Base-by-base conservation (phyloP, 23 red algal genomes). In the Agarophyton chilense region DNA sequence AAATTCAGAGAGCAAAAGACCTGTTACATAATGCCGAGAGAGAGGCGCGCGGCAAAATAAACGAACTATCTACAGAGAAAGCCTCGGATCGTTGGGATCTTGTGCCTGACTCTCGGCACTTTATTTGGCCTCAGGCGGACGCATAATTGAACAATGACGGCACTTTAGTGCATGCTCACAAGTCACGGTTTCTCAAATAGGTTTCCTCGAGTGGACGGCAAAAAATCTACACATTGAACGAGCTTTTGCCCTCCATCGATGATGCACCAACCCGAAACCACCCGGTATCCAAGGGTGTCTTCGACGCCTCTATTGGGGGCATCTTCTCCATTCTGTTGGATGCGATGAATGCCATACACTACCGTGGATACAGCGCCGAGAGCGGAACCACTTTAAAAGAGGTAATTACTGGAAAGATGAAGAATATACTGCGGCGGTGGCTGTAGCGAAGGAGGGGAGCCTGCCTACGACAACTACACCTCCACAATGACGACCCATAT, bases 341-440 rank as follows among this genome's bases (percentile, higher is more conserved):
- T 47, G 71, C 50, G 1, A 77, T 77, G 71, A 77, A 77, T 26
- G 36, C 71, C 9, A 2, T 77, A 2, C 71, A 77, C 19, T 77
- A 50, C 19, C 46, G 71, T 9, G 71, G 71, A 13, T 4, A 31
- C 26, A 49, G 2, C 17, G 71, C 39, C 26, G 4, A 49, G 10
- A 22, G 71, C 4, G 71, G 71, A 13, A 77, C 71, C 17, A 10
- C 24, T 14, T 49, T 47, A 32, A 43, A 2, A 4, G 71, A 47
- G 1, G 71, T 77, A 18, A 31, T 77, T 17, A 77, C 40, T 40
- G 39, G 71, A 9, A 77, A 77, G 19, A 77, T 77, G 71, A 77
- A 77, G 39, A 1, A 5, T 4, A 22, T 49, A 4, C 4, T 77
- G 38, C 6, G 41, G 32, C 36, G 2, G 19, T 77, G 71, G 71